These are phyloP conservation scores for Alisma plantagoaquatica DNA, from an alignment of 106 monocot genomes.

Conservation along the genomic window DNA sequence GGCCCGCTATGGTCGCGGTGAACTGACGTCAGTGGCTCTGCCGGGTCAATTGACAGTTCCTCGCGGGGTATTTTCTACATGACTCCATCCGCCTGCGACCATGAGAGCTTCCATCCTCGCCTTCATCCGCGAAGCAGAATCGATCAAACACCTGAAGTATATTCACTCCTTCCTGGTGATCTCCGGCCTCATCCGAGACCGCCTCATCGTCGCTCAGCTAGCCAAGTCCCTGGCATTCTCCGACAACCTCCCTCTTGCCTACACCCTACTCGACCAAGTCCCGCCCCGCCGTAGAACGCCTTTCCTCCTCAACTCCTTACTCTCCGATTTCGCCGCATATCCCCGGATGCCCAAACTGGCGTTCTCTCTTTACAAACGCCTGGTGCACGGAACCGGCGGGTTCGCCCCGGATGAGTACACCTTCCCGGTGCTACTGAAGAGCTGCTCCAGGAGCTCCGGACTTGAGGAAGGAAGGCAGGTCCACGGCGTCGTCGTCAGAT, in stretches of 20 bases:
- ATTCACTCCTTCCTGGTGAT: conserved; percentile 41
- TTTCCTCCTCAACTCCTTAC: conserved; percentile 37
- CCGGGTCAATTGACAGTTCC: too few species aligned
- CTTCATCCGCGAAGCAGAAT: conserved; percentile 9
- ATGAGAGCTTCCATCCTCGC: background rate
- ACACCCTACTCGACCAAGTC: conserved; percentile 31
- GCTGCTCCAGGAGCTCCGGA: conserved; percentile 34
- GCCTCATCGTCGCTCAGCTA: conserved; percentile 16
- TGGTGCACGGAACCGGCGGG: conserved; percentile 29
- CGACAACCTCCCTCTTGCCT: conserved; percentile 15
- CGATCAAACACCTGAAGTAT: conserved; percentile 15
- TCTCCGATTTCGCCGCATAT: conserved; percentile 25
- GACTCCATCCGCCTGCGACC: too few species aligned
- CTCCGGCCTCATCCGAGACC: conserved; percentile 21
- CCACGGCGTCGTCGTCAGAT: conserved; percentile 41
- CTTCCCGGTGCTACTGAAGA: conserved; percentile 59
- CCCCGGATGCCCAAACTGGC: background rate
- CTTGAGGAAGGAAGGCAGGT: conserved; percentile 55
- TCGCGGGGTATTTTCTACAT: too few species aligned
- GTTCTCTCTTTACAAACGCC: conserved; percentile 31
- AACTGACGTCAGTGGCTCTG: too few species aligned
- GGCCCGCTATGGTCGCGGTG: too few species aligned
- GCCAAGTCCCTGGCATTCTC: conserved; percentile 12
- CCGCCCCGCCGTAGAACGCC: conserved; percentile 17
- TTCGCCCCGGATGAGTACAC: conserved; percentile 63